A percentile compares a stretch with the other conserved stretches of the same genome.
Evolutionary conservation across 306 rosid species (phyloP).

Genomic region (Acacia confusa): DNA sequence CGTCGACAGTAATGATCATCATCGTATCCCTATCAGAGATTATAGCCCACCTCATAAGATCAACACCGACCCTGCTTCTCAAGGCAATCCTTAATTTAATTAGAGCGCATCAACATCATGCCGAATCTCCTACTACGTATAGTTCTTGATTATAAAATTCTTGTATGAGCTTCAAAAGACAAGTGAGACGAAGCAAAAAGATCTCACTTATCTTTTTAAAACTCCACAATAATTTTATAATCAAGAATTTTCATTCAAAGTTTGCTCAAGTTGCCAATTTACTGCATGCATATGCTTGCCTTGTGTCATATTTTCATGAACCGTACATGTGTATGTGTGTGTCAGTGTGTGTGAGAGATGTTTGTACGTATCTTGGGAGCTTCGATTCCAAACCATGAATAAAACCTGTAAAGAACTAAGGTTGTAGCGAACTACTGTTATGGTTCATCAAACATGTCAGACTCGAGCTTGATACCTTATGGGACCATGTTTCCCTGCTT

Average conservation of each 20-base stretch:
- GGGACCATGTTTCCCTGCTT: too few relatives aligned
- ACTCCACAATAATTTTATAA: background rate
- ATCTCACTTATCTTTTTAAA: background rate
- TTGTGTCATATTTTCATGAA: background rate
- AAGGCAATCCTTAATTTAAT: background rate
- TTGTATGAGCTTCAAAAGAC: background rate
- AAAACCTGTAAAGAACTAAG: background rate
- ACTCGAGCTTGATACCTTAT: too few relatives aligned
- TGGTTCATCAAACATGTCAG: background rate
- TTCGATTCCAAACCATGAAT: background rate
- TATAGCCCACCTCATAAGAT: slow-evolving; percentile 19
- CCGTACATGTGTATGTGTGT: background rate
- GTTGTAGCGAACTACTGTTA: background rate
- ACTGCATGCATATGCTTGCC: background rate
- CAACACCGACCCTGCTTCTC: slow-evolving; percentile 13
- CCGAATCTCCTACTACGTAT: background rate
- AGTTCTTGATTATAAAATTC: background rate
- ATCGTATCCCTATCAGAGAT: slow-evolving; percentile 17
- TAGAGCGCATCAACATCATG: too few relatives aligned
- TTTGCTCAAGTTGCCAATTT: background rate
- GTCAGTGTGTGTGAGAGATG: background rate
- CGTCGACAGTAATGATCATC: slow-evolving; percentile 32
- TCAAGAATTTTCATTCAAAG: background rate
- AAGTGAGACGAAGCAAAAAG: background rate
- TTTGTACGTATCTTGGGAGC: background rate